Evolutionary conservation across 2,329 filamentous ascomycete genomes (phyloP), one percentile per base, ranked within the genome.

Genomic region (Karstenula rhodostoma): DNA sequence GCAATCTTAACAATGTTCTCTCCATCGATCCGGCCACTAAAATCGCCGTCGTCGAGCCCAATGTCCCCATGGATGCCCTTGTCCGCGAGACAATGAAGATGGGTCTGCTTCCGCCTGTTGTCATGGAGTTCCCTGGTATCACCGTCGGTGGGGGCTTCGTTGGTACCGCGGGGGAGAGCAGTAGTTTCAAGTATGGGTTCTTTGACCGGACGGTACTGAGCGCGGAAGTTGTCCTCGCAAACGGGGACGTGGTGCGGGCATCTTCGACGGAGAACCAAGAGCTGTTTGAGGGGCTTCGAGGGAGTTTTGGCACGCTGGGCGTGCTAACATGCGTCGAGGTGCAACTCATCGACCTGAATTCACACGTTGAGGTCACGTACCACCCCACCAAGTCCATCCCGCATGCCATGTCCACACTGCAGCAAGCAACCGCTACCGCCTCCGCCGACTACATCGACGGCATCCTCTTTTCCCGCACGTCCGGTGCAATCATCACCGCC

Each of bases 111-210:
- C 88, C 84, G 1, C 85, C 84, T 0, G 87, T 91, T 0, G 88
- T 91, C 2, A 90, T 90, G 86, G 89, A 91, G 66, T 90, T 91
- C 55, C 88, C 89, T 0, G 87, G 87, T 0, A 91, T 91, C 65
- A 91, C 89, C 0, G 86, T 85, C 0, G 89, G 89, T 13, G 89
- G 89, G 1, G 88, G 87, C 0, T 91, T 89, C 68, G 83, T 87
- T 0, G 89, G 89, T 1, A 90, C 88, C 0, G 85, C 86, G 0
- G 89, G 88, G 1, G 89, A 91, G 72, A 90, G 87, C 71, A 87
- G 84, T 58, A 89, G 86, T 0, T 91, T 90, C 73, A 84, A 84
- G 19, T 81, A 89, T 67, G 89, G 89, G 0, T 87, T 89, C 63
- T 91, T 91, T 67, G 87, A 91, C 51, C 77, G 84, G 4, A 90